Base-by-base conservation (phyloP, 139 green algal species). In the Micractinium conductrix region DNA sequence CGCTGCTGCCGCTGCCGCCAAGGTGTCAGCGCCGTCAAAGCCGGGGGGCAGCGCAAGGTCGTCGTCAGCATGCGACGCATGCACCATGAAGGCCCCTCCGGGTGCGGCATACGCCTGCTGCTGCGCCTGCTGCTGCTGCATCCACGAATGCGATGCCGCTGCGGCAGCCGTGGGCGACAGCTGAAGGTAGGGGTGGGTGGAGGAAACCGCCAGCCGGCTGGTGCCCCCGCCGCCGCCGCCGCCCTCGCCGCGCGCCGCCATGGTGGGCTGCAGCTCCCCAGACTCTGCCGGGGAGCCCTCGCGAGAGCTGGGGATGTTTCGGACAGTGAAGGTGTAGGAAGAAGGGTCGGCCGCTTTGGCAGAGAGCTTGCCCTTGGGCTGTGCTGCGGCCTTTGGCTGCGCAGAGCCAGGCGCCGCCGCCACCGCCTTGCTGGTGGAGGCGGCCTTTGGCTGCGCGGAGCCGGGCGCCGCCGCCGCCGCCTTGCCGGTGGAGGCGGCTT, bases 1-100 rank as follows among this genome's bases (percentile, higher is more conserved):
- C n/a, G n/a, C 35, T 4, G 65, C 35, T 14, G 65, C 65, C 37
- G 65, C 28, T 8, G 70, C 44, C 55, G 38, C 35, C 48, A n/a
- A n/a, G n/a, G n/a, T n/a, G n/a, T n/a, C n/a, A n/a, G n/a, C n/a
- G 33, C 75, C 50, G 75, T 53, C 75, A 81, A 69, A 81, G 22
- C 75, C 75, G 9, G 75, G 73, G 0, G 69, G 69, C 22, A 76
- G 33, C 6, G 69, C 38, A 45, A 65, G 48, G 3, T n/a, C 42
- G 2, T 37, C 42, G 5, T 48, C 42, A 14, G 70, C 1, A 28
- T 9, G 24, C 22, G 35, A 40, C 43, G 43, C 0, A 26, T 53
- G 70, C 28, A 9, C 42, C 53, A 30, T 9, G 53, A 62, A 62
- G 5, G 10, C 7, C 53, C 8, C 10, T 58, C 12, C 48, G 48